Evolutionary conservation across 305 asterid genomes (phyloP).

Genomic region (Rubia tinctorum): DNA sequence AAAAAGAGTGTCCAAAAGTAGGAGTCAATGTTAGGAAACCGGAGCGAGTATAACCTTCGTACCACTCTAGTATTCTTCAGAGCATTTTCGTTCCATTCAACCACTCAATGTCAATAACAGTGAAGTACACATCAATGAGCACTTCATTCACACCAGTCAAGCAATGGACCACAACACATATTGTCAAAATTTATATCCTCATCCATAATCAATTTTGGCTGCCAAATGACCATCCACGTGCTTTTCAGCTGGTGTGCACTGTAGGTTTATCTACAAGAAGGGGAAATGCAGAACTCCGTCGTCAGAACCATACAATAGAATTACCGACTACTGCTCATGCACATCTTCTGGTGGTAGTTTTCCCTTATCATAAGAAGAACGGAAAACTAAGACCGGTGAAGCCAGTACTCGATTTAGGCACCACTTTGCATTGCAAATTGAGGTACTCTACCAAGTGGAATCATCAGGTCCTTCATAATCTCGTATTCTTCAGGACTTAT

Average conservation of each 20-base stretch:
- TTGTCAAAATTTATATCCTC: background rate
- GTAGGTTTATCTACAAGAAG: background rate
- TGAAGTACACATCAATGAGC: background rate
- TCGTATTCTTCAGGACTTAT: conserved; percentile 67
- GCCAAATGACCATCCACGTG: background rate
- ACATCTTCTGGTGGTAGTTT: background rate
- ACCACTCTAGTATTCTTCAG: too few species aligned
- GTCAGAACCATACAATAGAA: background rate
- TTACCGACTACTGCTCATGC: background rate
- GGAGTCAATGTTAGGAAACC: too few species aligned
- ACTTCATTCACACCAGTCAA: background rate
- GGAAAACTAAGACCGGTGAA: background rate
- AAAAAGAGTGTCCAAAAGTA: too few species aligned
- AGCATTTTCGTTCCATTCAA: too few species aligned
- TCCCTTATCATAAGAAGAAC: background rate
- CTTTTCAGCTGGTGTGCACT: background rate
- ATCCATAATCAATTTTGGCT: background rate
- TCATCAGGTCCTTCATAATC: conserved; percentile 76
- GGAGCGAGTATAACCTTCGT: too few species aligned
- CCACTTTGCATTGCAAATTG: conserved; percentile 74
- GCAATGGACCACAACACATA: background rate
- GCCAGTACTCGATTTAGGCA: conserved; percentile 33
- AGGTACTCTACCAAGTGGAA: conserved; percentile 88
- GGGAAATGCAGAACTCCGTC: background rate
- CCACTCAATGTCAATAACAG: too few species aligned